Base-by-base conservation (phyloP, 106 monocot species). In the Allium cepa region DNA sequence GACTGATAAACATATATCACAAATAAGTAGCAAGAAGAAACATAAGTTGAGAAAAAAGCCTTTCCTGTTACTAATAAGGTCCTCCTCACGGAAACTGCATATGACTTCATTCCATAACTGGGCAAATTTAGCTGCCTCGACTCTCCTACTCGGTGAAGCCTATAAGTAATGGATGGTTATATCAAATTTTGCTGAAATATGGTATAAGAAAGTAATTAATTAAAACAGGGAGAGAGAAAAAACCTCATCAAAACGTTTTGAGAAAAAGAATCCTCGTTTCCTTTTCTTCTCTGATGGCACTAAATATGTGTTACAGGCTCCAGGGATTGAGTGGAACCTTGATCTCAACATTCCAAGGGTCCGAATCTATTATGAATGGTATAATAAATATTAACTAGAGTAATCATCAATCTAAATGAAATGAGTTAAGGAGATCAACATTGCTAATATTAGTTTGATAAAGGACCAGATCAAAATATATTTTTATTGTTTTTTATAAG, bases 101-200 rank as follows among this genome's bases (percentile, higher is more conserved):
- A 99, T 85, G 28, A 99, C 79, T 83, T 99, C 99, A 87, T 99
- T 99, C 99, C 99, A 99, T 56, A 99, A 68, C 69, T 99, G 99
- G 78, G 93, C 85, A 83, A 99, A 99, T 46, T 93, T 99, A 56
- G 99, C 99, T 71, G 90, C 90, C 64, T 99, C 93, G 62, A 81
- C 90, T 82, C 93, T 93, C 74, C 89, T 93, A 68, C 77, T 85
- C 59, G 99, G 85, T 57, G 92, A 83, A 78, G 67, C 92, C 97
- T 97, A 13, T 46, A 26, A 4, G 50, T 7, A 62, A 60, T 57
- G 45, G 49, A 53, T 55, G 36, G 17, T 47, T 8, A 36, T 46
- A 60, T 48, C 15, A 26, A 71, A 11, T 47, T 26, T 17, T 7
- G 8, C 3, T 18, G 46, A 17, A 11, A 11, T 46, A 60, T 2